Evolutionary conservation across 1,139 yeast genomes (phyloP), one percentile per base, ranked within the genome.

Genomic region (Taphrina flavorubra): DNA sequence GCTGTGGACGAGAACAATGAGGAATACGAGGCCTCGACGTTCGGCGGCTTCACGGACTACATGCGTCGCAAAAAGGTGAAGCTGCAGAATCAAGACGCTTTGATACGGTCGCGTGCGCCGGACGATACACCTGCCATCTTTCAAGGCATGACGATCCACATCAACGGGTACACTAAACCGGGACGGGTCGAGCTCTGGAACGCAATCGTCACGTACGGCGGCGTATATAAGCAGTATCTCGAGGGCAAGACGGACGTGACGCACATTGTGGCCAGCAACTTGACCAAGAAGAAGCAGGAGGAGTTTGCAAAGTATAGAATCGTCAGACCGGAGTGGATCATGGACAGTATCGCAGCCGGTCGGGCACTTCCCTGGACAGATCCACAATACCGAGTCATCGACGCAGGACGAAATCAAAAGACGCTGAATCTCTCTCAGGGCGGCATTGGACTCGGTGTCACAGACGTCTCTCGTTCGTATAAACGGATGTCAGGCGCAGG

Each of bases 91-190:
- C 86, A 87, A 70, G 97, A 74, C 74, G 75, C 14, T 75, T 76
- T 70, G 76, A 75, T 14, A 71, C 75, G 67, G 69, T 71, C 65
- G 40, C 72, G 67, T 51, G 70, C 74, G 8, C 72, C 74, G 18
- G 73, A 69, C 2, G 47, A 53, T n/a, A 47, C 71, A 70, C 76
- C 80, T 0, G 81, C 80, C 0, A 79, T 92, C 0, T 69, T 92
- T 94, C 75, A 74, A 78, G 65, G 86, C 83, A 1, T 89, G 94
- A 76, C 78, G 13, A 20, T 65, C 14, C 65, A 65, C 49, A 91
- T 94, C 31, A 92, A 92, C 75, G 99, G 99, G 0, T 86, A 88
- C 74, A 94, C 98, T 0, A 79, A 79, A 2, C 97, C 98, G 0
- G 86, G 94, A 6, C 83, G 91, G 16, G 81, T 84, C 63, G 89